Percentiles rank a stretch among this genome's conserved stretches.
Evolutionary conservation across 2,329 filamentous ascomycete species (phyloP).

Genomic region (Hypoxylon sp.): DNA sequence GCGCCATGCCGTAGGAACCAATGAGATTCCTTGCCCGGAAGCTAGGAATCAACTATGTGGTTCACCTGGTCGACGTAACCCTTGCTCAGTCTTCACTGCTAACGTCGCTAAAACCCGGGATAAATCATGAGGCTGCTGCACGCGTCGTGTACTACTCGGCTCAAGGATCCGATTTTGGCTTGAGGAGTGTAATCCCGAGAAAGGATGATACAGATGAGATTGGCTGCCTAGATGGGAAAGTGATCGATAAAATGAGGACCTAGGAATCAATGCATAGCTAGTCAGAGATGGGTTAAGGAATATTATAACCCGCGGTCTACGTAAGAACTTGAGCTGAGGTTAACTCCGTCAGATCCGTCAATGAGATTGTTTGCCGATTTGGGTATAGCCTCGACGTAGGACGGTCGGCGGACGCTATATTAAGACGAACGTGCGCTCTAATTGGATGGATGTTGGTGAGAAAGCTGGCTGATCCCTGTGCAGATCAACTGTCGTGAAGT

Average conservation of each 20-base stretch:
- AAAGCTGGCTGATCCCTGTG: too few species aligned
- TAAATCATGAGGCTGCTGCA: too few species aligned
- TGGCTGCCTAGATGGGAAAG: slow-evolving; percentile 23
- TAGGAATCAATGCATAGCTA: neutral
- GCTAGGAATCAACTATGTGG: neutral
- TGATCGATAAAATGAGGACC: slow-evolving; percentile 2
- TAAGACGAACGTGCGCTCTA: neutral
- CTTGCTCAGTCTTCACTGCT: too few species aligned
- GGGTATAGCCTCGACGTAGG: slow-evolving; percentile 21
- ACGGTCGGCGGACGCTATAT: slow-evolving; percentile 8
- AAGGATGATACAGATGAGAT: too few species aligned
- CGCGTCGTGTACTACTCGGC: too few species aligned
- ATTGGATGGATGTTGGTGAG: too few species aligned
- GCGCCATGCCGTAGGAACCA: slow-evolving; percentile 14
- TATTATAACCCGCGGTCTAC: slow-evolving; percentile 16
- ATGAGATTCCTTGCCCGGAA: neutral
- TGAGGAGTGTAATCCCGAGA: too few species aligned
- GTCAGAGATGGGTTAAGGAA: neutral
- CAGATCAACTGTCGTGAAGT: too few species aligned
- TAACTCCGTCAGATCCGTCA: slow-evolving; percentile 3
- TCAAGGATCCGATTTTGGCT: too few species aligned
- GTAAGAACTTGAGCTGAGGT: slow-evolving; percentile 3
- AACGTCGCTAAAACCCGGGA: too few species aligned
- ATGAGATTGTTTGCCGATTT: slow-evolving; percentile 38
- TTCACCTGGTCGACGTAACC: too few species aligned